A percentile compares a stretch with the other conserved stretches of the same genome.
Conservation (phyloP, 202 grass and related monocot species). For the Setaria viridis region DNA sequence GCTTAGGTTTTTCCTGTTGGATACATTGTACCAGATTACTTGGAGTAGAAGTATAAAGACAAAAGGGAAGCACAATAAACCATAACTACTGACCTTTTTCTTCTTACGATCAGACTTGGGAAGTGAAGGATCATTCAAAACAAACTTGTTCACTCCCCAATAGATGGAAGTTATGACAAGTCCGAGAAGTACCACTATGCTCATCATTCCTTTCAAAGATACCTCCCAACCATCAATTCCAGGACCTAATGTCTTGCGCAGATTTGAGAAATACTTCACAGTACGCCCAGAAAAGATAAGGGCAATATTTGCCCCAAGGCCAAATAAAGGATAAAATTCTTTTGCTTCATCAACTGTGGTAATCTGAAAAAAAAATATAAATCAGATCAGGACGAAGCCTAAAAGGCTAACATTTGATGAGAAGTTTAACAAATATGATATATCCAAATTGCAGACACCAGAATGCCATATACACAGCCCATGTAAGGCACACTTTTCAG, state of each 20-base stretch:
- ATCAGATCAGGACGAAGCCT: slow-evolving; percentile 10
- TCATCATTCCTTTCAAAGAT: slow-evolving; percentile 96
- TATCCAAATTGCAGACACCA: slow-evolving; percentile 2
- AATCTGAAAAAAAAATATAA: slow-evolving; percentile 52
- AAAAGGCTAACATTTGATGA: background rate
- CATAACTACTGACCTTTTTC: slow-evolving; percentile 64
- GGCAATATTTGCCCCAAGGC: slow-evolving; percentile 84
- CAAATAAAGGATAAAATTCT: slow-evolving; percentile 88
- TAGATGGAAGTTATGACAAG: slow-evolving; percentile 71
- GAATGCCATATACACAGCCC: slow-evolving; percentile 10
- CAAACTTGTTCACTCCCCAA: slow-evolving; percentile 82
- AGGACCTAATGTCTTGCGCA: slow-evolving; percentile 82
- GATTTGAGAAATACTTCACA: slow-evolving; percentile 92
- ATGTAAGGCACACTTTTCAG: background rate
- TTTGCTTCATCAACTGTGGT: slow-evolving; percentile 90
- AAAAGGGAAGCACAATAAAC: background rate
- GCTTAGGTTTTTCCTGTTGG: slow-evolving; percentile 76
- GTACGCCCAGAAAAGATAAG: slow-evolving; percentile 91
- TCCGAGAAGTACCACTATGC: slow-evolving; percentile 84
- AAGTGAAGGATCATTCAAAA: slow-evolving; percentile 80
- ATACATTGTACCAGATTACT: slow-evolving; percentile 16
- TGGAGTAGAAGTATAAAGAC: background rate
- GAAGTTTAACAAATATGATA: slow-evolving; percentile 5
- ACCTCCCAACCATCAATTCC: slow-evolving; percentile 86
- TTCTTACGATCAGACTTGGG: slow-evolving; percentile 77